Evolutionary conservation across 2,329 filamentous ascomycete genomes (phyloP), one percentile per base, ranked within the genome.

Genomic region (Lachnellula cervina): DNA sequence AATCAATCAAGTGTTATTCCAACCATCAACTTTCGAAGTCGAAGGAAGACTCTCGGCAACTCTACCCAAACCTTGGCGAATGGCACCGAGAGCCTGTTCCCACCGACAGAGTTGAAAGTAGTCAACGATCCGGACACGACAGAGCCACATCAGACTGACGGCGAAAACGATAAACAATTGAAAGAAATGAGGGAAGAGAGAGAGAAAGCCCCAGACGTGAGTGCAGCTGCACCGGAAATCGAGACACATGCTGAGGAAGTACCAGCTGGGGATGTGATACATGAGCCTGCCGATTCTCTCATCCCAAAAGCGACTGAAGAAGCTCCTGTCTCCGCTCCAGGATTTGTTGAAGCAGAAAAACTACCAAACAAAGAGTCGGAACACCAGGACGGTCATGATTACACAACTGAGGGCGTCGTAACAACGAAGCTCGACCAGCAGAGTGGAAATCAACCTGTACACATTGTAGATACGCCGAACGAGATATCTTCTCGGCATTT

Each of bases 1-100:
- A 64, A 62, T 40, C 55, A 56, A 47, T 60, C 64, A 17, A 60
- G 62, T 32, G 62, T 64, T 2, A 57, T 65, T 32, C 65, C 64
- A 5, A 57, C 57, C 11, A 62, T 67, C 11, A 54, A 49, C 9
- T 67, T 62, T 34, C 59, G 60, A 19, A 65, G 62, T 53, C 54
- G 64, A 23, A 55, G 55, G 48, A 63, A 58, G 53, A 59, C 59
- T 23, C 14, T 40, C 34, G 51, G 50, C 34, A 34, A 43, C 11
- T 43, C 25, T 28, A 28, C 25, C 25, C 25, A 28, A 28, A 28
- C 28, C 5, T 40, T 17, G 14, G 3, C 48, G 25, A 45, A 52
- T 21, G 32, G n/a, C 14, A 21, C n/a, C 2, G 37, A 25, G n/a
- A 23, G 5, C 11, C 23, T 21, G 8, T 21, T 21, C 21, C 28